Percentiles rank a stretch among this genome's conserved stretches.
These are phyloP conservation scores for Osmozyma mogii DNA, from an alignment of 805 yeast species.

Conservation along the genomic window DNA sequence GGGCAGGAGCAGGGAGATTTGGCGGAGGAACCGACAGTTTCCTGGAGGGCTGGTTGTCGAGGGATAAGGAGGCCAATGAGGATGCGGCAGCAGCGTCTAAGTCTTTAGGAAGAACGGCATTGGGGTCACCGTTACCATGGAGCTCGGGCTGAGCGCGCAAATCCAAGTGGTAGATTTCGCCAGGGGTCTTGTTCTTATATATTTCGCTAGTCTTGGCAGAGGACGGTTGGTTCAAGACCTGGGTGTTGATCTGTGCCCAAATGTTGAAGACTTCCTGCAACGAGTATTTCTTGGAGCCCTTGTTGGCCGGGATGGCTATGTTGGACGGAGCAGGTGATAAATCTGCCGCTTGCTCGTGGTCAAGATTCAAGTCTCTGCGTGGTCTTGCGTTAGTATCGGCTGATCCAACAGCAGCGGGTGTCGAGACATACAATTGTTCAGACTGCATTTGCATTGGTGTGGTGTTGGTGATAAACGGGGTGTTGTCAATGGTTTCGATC, in stretches of 20 bases:
- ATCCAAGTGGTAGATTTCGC: slow-evolving; percentile 30
- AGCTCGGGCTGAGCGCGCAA: slow-evolving; percentile 8
- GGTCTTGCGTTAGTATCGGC: too few species aligned
- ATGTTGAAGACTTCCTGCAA: slow-evolving; percentile 47
- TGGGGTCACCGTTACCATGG: slow-evolving; percentile 1
- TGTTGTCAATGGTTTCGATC: too few species aligned
- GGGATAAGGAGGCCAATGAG: too few species aligned
- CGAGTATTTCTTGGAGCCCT: slow-evolving; percentile 37
- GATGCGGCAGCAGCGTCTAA: background rate
- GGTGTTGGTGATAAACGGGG: too few species aligned
- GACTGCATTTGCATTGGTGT: too few species aligned
- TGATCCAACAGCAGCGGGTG: too few species aligned
- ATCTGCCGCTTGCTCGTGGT: too few species aligned
- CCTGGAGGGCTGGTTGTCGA: background rate
- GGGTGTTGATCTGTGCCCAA: slow-evolving; percentile 33
- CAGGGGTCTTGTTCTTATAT: slow-evolving; percentile 24
- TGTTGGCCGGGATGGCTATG: slow-evolving; percentile 27
- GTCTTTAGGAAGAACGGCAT: background rate
- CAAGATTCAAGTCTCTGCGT: too few species aligned
- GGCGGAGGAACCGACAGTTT: slow-evolving; percentile 13
- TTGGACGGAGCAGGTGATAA: too few species aligned
- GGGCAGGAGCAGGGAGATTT: slow-evolving; percentile 3
- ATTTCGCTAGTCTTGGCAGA: slow-evolving; percentile 15
- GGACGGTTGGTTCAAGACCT: slow-evolving; percentile 10
- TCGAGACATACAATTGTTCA: too few species aligned